Percentiles rank a stretch among this genome's conserved stretches.
phyloP scores from a whole-genome alignment of 345 rosid species.

The Eucalyptus erythrocorys region DNA sequence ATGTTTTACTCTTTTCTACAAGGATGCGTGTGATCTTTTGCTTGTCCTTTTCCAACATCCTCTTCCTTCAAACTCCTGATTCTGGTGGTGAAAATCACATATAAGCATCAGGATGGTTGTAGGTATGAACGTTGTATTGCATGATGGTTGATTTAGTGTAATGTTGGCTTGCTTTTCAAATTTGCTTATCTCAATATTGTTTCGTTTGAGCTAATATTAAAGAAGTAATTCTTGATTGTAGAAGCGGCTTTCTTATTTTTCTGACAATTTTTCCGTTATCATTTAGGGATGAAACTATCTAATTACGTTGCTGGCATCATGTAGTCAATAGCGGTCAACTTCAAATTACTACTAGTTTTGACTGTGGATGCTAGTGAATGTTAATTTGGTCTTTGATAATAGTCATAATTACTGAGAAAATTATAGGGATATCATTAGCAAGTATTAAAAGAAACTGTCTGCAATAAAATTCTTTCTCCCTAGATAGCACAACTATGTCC shows the following conservation, averaged over 20 bases:
- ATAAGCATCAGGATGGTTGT: too few species aligned
- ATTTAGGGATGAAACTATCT: background rate
- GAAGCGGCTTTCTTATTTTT: background rate
- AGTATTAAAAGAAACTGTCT: background rate
- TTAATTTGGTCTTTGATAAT: background rate
- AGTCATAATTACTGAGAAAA: background rate
- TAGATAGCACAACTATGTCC: background rate
- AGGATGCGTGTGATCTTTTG: background rate
- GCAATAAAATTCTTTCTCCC: background rate
- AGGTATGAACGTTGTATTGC: too few species aligned
- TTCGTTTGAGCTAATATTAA: background rate
- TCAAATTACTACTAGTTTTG: too few species aligned
- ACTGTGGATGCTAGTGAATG: background rate
- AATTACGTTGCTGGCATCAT: background rate
- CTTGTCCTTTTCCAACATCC: background rate
- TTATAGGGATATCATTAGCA: background rate
- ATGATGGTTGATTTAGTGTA: too few species aligned
- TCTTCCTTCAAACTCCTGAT: background rate
- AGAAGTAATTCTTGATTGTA: background rate
- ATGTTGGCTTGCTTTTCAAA: too few species aligned
- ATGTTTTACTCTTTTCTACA: background rate
- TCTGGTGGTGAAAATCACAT: background rate
- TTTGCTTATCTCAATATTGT: too few species aligned
- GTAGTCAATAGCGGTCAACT: background rate
- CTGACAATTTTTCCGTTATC: background rate